These are phyloP conservation scores for Sanghuangporus baumii DNA, from an alignment of 1,284 basidiomycete species.

Conservation along the genomic window DNA sequence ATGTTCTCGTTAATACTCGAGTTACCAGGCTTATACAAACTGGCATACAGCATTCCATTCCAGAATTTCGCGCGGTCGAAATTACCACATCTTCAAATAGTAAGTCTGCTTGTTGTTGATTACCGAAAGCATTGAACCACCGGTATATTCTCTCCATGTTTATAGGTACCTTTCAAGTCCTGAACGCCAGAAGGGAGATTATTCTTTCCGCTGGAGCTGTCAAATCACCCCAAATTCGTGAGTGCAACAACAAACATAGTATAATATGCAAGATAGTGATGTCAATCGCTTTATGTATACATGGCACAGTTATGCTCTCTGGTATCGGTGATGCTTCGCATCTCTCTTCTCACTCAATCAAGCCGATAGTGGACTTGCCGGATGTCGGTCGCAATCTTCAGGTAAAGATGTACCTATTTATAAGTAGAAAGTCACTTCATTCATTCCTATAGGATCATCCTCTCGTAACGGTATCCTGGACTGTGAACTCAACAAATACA, in stretches of 20 bases:
- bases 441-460: constrained; percentile 29
- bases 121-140: neutral
- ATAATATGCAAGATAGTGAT: constrained; percentile 23
- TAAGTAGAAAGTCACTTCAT: neutral
- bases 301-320: constrained; percentile 26
- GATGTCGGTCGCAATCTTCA: constrained; percentile 11
- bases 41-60: neutral
- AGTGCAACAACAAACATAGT: neutral
- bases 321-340: constrained; percentile 6
- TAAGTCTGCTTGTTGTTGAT: neutral
- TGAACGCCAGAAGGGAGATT: constrained; percentile 19
- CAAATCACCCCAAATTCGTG: constrained; percentile 29
- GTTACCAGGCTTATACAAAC: constrained; percentile 17
- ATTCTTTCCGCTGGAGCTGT: constrained; percentile 28
- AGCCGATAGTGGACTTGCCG: constrained; percentile 7
- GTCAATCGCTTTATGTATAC: constrained; percentile 24
- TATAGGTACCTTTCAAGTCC: neutral
- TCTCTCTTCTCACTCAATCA: neutral
- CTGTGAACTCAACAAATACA: constrained; percentile 28
- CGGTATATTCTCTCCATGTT: neutral
- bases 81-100: neutral
- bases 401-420: constrained; percentile 23
- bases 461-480: constrained; percentile 25
- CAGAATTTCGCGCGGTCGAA: constrained; percentile 1
- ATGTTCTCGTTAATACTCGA: constrained; percentile 16